These are phyloP conservation scores for Gnomoniopsis smithogilvyi DNA, from an alignment of 2,329 filamentous ascomycete species.

Conservation along the genomic window DNA sequence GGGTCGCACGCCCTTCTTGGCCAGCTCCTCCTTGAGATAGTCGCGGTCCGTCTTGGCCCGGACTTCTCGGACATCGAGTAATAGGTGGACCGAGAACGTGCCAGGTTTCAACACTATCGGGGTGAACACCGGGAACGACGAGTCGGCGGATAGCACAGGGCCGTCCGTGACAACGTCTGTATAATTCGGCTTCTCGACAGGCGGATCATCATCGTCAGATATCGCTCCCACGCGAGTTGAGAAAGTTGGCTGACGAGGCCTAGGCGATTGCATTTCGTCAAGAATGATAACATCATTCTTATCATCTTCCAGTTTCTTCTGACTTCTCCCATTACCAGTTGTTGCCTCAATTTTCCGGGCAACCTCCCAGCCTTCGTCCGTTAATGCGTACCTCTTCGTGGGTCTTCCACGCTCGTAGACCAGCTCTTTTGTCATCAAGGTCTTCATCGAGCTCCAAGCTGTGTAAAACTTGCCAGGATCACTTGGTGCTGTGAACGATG, in stretches of 20 bases:
- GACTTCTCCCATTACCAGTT: slow-evolving; percentile 4
- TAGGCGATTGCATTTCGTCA: not conserved
- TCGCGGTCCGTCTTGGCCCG: slow-evolving; percentile 70
- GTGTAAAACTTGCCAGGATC: slow-evolving; percentile 72
- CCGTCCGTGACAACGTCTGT: slow-evolving; percentile 40
- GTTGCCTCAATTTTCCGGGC: slow-evolving; percentile 58
- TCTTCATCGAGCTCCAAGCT: slow-evolving; percentile 82
- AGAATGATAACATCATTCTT: not conserved
- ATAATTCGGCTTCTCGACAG: slow-evolving; percentile 26
- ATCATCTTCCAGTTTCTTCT: not conserved
- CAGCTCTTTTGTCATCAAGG: slow-evolving; percentile 67
- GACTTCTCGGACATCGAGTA: slow-evolving; percentile 74
- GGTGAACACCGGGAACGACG: slow-evolving; percentile 44
- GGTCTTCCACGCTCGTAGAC: slow-evolving; percentile 70
- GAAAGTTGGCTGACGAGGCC: not conserved
- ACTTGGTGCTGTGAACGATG: slow-evolving; percentile 66
- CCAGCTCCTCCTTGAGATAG: slow-evolving; percentile 71
- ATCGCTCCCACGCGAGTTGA: not conserved
- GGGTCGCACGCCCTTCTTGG: slow-evolving; percentile 61
- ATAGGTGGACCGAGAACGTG: slow-evolving; percentile 67
- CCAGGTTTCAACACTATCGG: slow-evolving; percentile 62
- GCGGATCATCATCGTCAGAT: slow-evolving; percentile 8
- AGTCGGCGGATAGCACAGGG: slow-evolving; percentile 23
- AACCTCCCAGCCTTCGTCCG: slow-evolving; percentile 76
- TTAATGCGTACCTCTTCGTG: slow-evolving; percentile 64